Evolutionary conservation across 1,139 yeast species (phyloP).

Genomic region (Yamadazyma mexicana): DNA sequence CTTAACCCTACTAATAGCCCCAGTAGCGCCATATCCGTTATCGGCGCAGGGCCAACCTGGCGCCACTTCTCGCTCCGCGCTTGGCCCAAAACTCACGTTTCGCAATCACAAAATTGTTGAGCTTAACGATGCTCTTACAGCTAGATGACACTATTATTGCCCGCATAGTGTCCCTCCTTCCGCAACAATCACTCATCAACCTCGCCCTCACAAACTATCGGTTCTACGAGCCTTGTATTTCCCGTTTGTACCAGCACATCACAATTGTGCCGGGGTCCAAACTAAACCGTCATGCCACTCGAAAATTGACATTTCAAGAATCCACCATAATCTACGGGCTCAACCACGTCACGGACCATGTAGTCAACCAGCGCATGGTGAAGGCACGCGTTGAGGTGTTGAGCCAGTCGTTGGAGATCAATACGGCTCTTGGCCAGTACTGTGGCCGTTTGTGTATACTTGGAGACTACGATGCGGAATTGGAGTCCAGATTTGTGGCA

Average conservation of each 20-base stretch:
- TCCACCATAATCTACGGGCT: slow-evolving; percentile 20
- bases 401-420: slow-evolving; percentile 26
- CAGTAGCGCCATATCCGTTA: too few relatives aligned
- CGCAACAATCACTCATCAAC: slow-evolving; percentile 26
- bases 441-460: slow-evolving; percentile 24
- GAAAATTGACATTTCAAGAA: slow-evolving; percentile 24
- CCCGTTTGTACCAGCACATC: slow-evolving; percentile 30
- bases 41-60: too few relatives aligned
- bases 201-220: slow-evolving; percentile 38
- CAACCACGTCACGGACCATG: slow-evolving; percentile 4
- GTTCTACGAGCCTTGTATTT: slow-evolving; percentile 36
- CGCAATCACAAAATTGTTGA: not conserved
- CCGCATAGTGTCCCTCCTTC: not conserved
- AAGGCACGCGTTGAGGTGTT: slow-evolving; percentile 30
- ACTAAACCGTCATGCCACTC: slow-evolving; percentile 16
- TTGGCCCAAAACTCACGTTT: not conserved
- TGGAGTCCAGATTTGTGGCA: slow-evolving; percentile 19
- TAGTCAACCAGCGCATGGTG: slow-evolving; percentile 22
- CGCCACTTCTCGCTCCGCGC: not conserved
- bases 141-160: not conserved
- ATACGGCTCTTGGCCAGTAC: slow-evolving; percentile 24
- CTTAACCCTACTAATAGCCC: too few relatives aligned
- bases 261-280: slow-evolving; percentile 25
- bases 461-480: slow-evolving; percentile 33
- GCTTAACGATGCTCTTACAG: not conserved